Conservation (phyloP, 352 stramenopile genomes). For the Blastocystis sp. region DNA sequence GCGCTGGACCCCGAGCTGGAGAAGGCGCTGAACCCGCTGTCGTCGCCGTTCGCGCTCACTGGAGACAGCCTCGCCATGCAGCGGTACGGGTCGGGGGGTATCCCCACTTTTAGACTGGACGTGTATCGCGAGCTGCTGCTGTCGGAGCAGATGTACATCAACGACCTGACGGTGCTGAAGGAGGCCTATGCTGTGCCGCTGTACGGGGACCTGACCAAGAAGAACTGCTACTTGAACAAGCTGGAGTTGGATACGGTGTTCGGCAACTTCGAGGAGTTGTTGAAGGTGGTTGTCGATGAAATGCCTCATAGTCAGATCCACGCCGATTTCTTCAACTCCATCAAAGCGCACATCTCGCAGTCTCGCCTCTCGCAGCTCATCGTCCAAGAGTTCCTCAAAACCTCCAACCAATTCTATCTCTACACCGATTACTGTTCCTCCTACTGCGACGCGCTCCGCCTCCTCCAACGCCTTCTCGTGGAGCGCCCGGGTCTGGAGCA, state of each 20-base stretch:
- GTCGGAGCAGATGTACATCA: constrained; percentile 24
- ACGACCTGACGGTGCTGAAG: background rate
- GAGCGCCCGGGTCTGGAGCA: constrained; percentile 29
- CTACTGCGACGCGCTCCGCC: constrained; percentile 7
- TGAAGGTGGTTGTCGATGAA: background rate
- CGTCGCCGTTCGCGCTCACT: background rate
- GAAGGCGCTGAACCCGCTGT: constrained; percentile 1
- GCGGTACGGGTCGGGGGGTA: background rate
- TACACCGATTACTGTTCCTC: constrained; percentile 45
- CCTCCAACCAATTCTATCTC: constrained; percentile 51
- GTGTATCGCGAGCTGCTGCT: constrained; percentile 48
- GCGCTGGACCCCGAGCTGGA: constrained; percentile 26
- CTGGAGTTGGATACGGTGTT: constrained; percentile 33
- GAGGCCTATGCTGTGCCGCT: constrained; percentile 37
- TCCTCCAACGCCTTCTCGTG: constrained; percentile 18
- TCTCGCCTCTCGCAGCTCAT: constrained; percentile 36
- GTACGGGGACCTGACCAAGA: background rate
- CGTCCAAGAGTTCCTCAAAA: constrained; percentile 39
- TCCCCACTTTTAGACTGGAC: background rate
- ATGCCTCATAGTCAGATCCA: constrained; percentile 12
- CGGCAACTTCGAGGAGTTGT: constrained; percentile 19
- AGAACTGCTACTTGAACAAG: background rate
- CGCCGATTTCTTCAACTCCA: constrained; percentile 20
- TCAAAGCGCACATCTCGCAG: constrained; percentile 25
- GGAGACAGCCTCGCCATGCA: constrained; percentile 43